Evolutionary conservation across 345 rosid genomes (phyloP).

Genomic region (Euphorbia lathyris): DNA sequence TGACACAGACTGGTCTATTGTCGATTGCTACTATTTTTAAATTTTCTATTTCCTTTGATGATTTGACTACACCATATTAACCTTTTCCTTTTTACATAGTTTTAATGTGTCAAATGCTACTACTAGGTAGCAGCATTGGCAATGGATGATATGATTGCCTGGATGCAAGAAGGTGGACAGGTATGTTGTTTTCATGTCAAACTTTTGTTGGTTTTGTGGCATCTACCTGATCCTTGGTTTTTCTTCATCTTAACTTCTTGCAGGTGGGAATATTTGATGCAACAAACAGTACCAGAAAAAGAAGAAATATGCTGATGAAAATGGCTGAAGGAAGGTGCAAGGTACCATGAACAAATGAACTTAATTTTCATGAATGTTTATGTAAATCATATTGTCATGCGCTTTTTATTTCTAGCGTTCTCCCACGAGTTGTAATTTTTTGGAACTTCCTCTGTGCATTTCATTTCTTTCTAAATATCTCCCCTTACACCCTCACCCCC

Average conservation of each 20-base stretch:
- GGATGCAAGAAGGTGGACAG: slow-evolving; percentile 99
- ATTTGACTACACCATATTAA: slow-evolving; percentile 43
- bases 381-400: slow-evolving; percentile 3
- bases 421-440: neutral
- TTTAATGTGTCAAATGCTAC: slow-evolving; percentile 74
- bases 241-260: slow-evolving; percentile 25
- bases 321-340: slow-evolving; percentile 99
- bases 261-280: slow-evolving; percentile 99
- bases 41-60: slow-evolving; percentile 27
- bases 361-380: slow-evolving; percentile 5
- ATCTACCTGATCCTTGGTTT: slow-evolving; percentile 22
- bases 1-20: neutral
- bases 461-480: neutral
- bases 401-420: neutral
- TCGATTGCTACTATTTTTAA: slow-evolving; percentile 11
- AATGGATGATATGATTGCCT: slow-evolving; percentile 98
- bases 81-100: slow-evolving; percentile 65
- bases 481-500: neutral
- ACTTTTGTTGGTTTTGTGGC: neutral
- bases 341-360: slow-evolving; percentile 35
- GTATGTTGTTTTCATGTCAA: slow-evolving; percentile 41
- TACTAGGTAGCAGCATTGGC: slow-evolving; percentile 99
- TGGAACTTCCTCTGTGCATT: neutral
- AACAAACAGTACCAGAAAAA: slow-evolving; percentile 74
- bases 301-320: slow-evolving; percentile 99